Evolutionary conservation across 305 asterid genomes (phyloP).

Genomic region (Caryopteris hybrid): DNA sequence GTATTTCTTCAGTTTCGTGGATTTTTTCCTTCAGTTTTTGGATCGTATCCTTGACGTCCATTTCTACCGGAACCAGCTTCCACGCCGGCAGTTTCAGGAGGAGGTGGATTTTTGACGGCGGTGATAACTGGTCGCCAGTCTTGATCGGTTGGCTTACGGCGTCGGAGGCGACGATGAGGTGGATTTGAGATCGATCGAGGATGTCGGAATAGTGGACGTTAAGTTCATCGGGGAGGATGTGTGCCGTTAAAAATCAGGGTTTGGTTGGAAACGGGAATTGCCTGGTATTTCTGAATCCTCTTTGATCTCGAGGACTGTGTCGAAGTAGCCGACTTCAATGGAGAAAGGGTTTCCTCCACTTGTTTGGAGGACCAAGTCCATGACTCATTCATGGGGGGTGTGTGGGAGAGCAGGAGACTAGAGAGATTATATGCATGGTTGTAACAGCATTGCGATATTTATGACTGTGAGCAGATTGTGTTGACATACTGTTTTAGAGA

Average conservation of each 20-base stretch:
- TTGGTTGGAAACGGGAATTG: constrained; percentile 57
- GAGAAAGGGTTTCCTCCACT: constrained; percentile 34
- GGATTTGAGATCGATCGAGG: constrained; percentile 48
- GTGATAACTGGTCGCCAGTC: too few species aligned
- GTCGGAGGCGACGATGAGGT: constrained; percentile 26
- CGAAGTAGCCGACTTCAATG: constrained; percentile 64
- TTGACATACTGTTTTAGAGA: not conserved
- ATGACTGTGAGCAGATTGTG: not conserved
- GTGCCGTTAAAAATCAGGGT: constrained; percentile 50
- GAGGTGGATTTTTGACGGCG: constrained; percentile 30
- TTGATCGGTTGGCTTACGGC: not conserved
- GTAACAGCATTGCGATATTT: constrained; percentile 4
- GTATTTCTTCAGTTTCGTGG: constrained; percentile 34
- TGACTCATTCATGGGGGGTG: not conserved
- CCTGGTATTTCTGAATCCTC: constrained; percentile 37
- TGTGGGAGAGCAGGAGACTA: too few species aligned
- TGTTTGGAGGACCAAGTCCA: constrained; percentile 28
- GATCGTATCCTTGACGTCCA: constrained; percentile 30
- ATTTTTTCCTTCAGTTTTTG: constrained; percentile 41
- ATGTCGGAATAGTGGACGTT: constrained; percentile 50
- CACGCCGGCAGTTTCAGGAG: constrained; percentile 35
- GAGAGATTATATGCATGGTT: too few species aligned
- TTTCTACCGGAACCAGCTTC: constrained; percentile 19
- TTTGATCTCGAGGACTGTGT: constrained; percentile 60
- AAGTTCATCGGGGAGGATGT: constrained; percentile 45